Base-by-base conservation (phyloP, 1,284 basidiomycete genomes). In the Ustilago xerochloae region DNA sequence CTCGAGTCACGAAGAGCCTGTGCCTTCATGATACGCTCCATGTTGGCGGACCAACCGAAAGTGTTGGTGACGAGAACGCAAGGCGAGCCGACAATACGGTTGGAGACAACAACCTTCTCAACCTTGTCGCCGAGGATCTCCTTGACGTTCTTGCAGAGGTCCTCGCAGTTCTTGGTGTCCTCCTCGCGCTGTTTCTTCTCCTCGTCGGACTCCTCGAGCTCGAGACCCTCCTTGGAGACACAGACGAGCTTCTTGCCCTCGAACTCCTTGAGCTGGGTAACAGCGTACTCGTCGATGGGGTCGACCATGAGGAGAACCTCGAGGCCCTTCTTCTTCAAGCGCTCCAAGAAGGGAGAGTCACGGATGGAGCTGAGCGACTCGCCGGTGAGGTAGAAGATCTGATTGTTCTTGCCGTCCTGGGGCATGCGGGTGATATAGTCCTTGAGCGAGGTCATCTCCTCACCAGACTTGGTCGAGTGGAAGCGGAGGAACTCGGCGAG, bases 391-490 rank as follows among this genome's bases (percentile, higher is more conserved):
- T 83, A 85, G 89, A 96, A 98, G 90, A 98, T 98, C 61, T 66
- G 64, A 86, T 97, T 94, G 84, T 94, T 94, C 88, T 98, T 98
- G 87, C 99, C 96, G 79, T 94, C 90, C 88, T 98, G 94, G 76
- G 96, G 96, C 95, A 97, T 98, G 83, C 96, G 95, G 65, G 95
- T 98, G 85, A 98, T 96, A 89, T 99, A 99, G 88, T 99, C 95
- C 93, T 98, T 97, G 85, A 99, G 90, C 48, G 94, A 96, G 69
- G 91, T 93, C 87, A 90, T 88, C 88, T 99, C 97, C 79, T 99
- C 96, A 47, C 88, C 86, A 12, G 93, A 89, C 89, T 96, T 99
- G 85, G 97, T 99, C 56, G 95, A 94, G 90, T 90, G 91, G 93
- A 97, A 99, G 86, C 97, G 93, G 79, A 99, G 89, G 92, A 95